Evolutionary conservation across 768 basidiomycete genomes (phyloP), one percentile per base, ranked within the genome.

Genomic region (Favolaschia claudopus): DNA sequence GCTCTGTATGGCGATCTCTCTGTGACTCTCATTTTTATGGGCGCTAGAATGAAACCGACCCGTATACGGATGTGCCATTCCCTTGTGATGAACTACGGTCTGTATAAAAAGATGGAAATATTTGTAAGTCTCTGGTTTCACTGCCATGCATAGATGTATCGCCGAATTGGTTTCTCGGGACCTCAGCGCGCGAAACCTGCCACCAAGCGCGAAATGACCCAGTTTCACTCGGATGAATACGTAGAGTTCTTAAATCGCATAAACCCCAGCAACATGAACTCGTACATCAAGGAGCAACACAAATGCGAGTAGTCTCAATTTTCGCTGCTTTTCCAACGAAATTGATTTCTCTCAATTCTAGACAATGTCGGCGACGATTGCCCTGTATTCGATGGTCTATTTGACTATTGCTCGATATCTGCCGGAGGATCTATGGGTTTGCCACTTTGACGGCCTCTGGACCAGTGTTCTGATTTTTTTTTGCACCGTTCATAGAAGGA

Each of bases 61-160:
- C 85, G 97, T 32, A 97, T 99, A 80, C 89, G 96, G 66, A 99
- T 99, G 97, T 98, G 96, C 72, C 97, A 99, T 77, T 96, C 96
- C 12, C 82, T 99, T 49, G 97, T 99, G 54, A 99, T 99, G 97
- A 99, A 99, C 77, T 98, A 98, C 74, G 95, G 96, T 19, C 78
- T 99, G 17, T 99, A 99, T 81, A 98, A 98, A 77, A 95, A 95
- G 77, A 99, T 99, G 97, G 97, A 99, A 76, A 99, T 99, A 65
- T 99, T 98, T 68, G 97, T 98, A 70, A 67, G 97, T 82, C 47
- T 7, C 19, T 44, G 20, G 8, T 27, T 15, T 53, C 17, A 19
- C n/a, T 33, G 28, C 28, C 24, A n/a, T n/a, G n/a, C 31, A 39
- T 46, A n/a, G 24, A 10, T n/a, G 10, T 19, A n/a, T n/a, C 53